Percentiles rank a stretch among this genome's conserved stretches.
These are phyloP conservation scores for Monosporascus cannonballus DNA, from an alignment of 2,329 filamentous ascomycete species.

Conservation along the genomic window DNA sequence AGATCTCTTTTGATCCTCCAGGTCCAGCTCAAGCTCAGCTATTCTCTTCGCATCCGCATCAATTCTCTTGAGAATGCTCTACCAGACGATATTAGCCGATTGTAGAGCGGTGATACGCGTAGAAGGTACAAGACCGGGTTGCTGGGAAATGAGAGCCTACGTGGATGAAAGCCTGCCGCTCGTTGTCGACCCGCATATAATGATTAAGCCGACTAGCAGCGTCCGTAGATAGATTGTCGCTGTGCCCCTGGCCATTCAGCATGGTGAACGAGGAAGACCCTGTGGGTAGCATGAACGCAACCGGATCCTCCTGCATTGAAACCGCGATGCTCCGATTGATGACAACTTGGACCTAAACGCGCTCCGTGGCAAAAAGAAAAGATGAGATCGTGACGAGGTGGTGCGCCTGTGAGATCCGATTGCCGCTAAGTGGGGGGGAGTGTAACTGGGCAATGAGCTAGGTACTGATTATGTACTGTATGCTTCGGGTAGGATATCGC, in stretches of 20 bases:
- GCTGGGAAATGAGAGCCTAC: constrained; percentile 9
- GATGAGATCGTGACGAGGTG: too few relatives aligned
- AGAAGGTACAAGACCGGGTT: background rate
- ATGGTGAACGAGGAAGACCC: constrained; percentile 1
- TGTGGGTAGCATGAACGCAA: background rate
- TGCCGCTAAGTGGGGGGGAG: too few relatives aligned
- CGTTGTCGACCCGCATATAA: constrained; percentile 21
- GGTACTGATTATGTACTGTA: too few relatives aligned
- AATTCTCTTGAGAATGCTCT: constrained; percentile 22
- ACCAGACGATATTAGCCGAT: constrained; percentile 7
- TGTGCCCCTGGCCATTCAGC: constrained; percentile 17
- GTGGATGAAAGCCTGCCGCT: constrained; percentile 22
- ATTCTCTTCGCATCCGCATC: constrained; percentile 18
- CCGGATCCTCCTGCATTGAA: background rate
- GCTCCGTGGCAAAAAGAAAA: too few relatives aligned
- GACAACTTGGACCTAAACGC: too few relatives aligned
- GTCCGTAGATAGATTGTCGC: constrained; percentile 9
- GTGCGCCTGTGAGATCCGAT: too few relatives aligned
- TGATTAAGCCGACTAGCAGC: constrained; percentile 16
- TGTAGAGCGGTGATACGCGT: background rate
- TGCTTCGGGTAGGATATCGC: too few relatives aligned
- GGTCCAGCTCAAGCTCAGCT: constrained; percentile 21
- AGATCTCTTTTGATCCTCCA: constrained; percentile 22
- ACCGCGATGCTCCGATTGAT: background rate
- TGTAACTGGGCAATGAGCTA: too few relatives aligned